phyloP scores from a whole-genome alignment of 495 filamentous ascomycete species.

The Neurospora intermedia region DNA sequence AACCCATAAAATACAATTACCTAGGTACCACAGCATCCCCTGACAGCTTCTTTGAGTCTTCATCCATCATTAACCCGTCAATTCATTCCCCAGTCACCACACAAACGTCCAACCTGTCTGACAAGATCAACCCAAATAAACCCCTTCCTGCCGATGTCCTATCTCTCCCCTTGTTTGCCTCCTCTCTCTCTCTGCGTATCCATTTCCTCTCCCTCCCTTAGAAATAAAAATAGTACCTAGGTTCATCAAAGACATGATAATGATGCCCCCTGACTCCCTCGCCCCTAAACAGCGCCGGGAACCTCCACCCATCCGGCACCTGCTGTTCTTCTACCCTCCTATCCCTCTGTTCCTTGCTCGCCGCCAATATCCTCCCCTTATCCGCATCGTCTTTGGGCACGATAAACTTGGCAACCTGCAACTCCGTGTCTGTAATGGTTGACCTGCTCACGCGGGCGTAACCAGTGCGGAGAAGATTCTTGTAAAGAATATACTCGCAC shows the following conservation, averaged over 20 bases:
- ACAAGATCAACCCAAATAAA: background rate
- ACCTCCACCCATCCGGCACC: conserved; percentile 65
- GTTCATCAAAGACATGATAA: conserved; percentile 96
- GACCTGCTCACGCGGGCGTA: conserved; percentile 83
- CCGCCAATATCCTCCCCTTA: conserved; percentile 33
- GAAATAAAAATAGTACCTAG: conserved; percentile 51
- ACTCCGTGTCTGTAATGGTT: conserved; percentile 94
- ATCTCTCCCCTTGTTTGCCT: background rate
- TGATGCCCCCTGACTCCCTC: conserved; percentile 78
- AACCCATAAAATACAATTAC: background rate
- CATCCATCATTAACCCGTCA: background rate
- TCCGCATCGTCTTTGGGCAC: conserved; percentile 60
- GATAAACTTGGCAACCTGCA: conserved; percentile 94
- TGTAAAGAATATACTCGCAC: conserved; percentile 99
- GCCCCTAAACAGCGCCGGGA: conserved; percentile 81
- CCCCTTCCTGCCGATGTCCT: background rate
- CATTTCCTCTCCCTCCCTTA: background rate
- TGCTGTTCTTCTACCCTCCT: conserved; percentile 47
- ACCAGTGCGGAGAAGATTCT: conserved; percentile 72
- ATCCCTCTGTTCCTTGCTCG: conserved; percentile 20
- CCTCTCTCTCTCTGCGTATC: conserved; percentile 1
- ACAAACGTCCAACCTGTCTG: background rate
- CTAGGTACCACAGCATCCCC: background rate
- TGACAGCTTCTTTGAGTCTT: background rate
- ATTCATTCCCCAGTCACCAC: background rate